Evolutionary conservation across 1,139 yeast species (phyloP), one percentile per base, ranked within the genome.

Genomic region (Lodderomyces oxycetoniae): DNA sequence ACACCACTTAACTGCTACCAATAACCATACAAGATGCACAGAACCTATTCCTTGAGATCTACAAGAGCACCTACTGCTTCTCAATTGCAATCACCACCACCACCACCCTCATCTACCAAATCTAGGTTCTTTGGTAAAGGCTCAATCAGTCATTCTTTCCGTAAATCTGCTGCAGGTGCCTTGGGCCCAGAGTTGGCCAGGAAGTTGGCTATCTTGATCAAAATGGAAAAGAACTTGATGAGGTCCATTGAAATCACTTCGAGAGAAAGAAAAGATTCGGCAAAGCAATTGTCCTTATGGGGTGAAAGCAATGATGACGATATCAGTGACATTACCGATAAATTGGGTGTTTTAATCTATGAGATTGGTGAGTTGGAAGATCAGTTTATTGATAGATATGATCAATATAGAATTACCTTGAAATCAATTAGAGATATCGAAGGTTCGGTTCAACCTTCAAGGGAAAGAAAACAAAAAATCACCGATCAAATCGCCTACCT

Each of bases 351-450:
- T 39, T 67, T 85, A 44, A 72, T 84, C 46, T 82, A 76, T 58
- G 94, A 85, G 62, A 67, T 84, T 56, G 94, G 91, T 63, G 93
- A 83, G 63, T 71, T 83, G 55, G 94, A 85, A 63, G 93, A 83
- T 63, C 89, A 81, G 60, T 85, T 79, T 67, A 83, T 84, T 52
- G 91, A 81, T 67, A 79, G 82, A 63, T 81, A 84, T 59, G 94
- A 85, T 55, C 91, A 82, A 62, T 82, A 83, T 69, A 77, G 94
- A 69, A 74, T 83, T 54, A 82, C 91, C 37, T 64, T 85, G 57
- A 84, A 84, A 63, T 72, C 85, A 28, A 77, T 85, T 53, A 74
- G 93, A 65, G 84, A 85, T 64, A 83, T 85, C 49, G 94, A 85
- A 65, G 85, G 84, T 37, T 80, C 89, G 31, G 91, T 85, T 42